phyloP scores from a whole-genome alignment of 148 eudicot species.

The Drosera capensis region DNA sequence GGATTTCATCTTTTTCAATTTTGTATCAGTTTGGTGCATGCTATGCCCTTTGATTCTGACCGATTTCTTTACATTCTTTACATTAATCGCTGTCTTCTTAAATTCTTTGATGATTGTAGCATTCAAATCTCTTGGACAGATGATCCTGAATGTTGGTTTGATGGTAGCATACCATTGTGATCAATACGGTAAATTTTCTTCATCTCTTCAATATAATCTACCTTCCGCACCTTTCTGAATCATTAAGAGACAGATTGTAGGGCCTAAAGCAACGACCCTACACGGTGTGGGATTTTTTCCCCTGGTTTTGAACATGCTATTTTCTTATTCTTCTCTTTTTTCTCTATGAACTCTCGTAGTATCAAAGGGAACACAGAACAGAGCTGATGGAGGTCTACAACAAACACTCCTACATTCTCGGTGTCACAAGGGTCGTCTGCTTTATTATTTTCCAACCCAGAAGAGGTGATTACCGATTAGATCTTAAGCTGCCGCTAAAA shows the following conservation, averaged over 20 bases:
- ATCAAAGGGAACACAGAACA: conserved; percentile 26
- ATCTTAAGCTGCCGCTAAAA: no score
- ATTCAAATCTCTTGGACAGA: conserved; percentile 80
- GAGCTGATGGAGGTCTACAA: conserved; percentile 49
- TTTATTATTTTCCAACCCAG: conserved; percentile 72
- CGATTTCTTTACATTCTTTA: background rate
- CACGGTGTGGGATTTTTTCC: background rate
- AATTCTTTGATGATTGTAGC: conserved; percentile 22
- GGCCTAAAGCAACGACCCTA: background rate
- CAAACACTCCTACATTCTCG: conserved; percentile 58
- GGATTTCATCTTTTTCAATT: no score
- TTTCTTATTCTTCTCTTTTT: background rate
- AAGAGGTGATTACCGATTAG: conserved; percentile 25
- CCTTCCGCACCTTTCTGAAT: no score
- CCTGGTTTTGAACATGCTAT: background rate
- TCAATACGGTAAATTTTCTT: conserved; percentile 44
- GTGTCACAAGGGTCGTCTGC: conserved; percentile 92
- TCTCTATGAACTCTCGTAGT: conserved; percentile 24
- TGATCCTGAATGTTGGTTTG: conserved; percentile 78
- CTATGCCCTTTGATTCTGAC: no score
- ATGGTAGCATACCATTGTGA: conserved; percentile 89
- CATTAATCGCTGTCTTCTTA: no score
- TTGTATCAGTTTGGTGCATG: no score
- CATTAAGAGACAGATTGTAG: background rate
- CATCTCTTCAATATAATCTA: no score